Evolutionary conservation across 2,329 filamentous ascomycete genomes (phyloP), one percentile per base, ranked within the genome.

Genomic region (Chaetoscypha palmicola): DNA sequence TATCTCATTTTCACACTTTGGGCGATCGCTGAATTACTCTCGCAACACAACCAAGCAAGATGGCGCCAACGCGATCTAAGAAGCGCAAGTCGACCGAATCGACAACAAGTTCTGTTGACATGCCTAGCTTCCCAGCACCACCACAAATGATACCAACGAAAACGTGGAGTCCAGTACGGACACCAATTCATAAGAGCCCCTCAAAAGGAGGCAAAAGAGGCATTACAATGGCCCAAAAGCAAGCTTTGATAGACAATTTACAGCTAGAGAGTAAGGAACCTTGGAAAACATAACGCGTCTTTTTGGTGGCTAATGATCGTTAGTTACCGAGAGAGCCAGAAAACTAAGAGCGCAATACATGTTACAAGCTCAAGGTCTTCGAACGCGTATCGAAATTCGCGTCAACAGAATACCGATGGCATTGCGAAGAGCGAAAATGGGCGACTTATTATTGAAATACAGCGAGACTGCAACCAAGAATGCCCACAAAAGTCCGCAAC

Each of bases 271-370:
- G 89, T 94, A 73, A 50, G 81, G 22, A 22, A 19, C 14, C n/a
- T n/a, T n/a, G n/a, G n/a, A 40, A 22, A 23, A 26, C 31, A 35
- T 34, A 32, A 26, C 43, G 23, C 33, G 23, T 41, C n/a, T 14
- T 3, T 21, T 14, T 41, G 14, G 38, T 37, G 55, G 14, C n/a
- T 43, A 33, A 46, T 56, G 19, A 56, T 26, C 20, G 10, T 12
- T 31, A 95, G 89, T 95, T 54, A 89, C 86, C 14, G 86, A 94
- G 67, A 80, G 90, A 62, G 86, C 87, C 49, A 79, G 91, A 56
- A 89, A 91, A 64, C 72, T 97, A 49, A 80, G 90, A 57, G 84
- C 90, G 5, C 89, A 94, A 63, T 95, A 94, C 68, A 83, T 84
- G 47, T 75, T 94, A 8, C 90, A 95, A 65, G 86, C 89, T 17